Conservation (phyloP, 2,329 filamentous ascomycete genomes). For the Thelonectria blattea region DNA sequence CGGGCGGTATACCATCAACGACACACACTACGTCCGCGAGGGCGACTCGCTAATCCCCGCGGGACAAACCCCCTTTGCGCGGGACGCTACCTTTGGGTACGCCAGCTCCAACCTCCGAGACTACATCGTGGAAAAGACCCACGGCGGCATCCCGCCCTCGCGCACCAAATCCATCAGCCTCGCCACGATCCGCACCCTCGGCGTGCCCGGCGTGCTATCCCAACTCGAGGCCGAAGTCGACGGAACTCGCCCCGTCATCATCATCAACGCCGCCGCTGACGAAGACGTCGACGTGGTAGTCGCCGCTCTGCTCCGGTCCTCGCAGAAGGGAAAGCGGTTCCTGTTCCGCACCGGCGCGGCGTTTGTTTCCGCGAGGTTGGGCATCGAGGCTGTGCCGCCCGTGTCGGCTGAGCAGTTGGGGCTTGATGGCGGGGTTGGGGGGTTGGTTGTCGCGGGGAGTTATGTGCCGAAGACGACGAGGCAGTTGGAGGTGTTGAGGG, state of each 20-base stretch:
- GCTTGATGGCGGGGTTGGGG: slow-evolving; percentile 48
- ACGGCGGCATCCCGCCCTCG: too few species aligned
- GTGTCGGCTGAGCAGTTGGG: slow-evolving; percentile 53
- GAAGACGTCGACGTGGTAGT: slow-evolving; percentile 63
- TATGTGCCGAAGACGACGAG: slow-evolving; percentile 66
- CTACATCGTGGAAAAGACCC: too few species aligned
- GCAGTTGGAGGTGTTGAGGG: slow-evolving; percentile 53
- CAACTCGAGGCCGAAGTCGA: slow-evolving; percentile 60
- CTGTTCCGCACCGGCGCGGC: slow-evolving; percentile 50
- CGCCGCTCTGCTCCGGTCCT: slow-evolving; percentile 50
- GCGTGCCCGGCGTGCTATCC: slow-evolving; percentile 52
- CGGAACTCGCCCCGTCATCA: slow-evolving; percentile 44
- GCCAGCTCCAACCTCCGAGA: too few species aligned
- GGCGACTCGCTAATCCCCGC: too few species aligned
- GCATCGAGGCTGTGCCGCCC: slow-evolving; percentile 57
- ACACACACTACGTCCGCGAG: too few species aligned
- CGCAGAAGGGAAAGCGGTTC: slow-evolving; percentile 42
- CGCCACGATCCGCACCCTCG: too few species aligned
- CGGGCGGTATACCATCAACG: too few species aligned
- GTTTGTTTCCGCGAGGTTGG: too few species aligned
- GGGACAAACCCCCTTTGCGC: too few species aligned
- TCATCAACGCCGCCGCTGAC: slow-evolving; percentile 60
- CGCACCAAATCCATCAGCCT: too few species aligned
- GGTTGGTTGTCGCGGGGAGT: slow-evolving; percentile 61
- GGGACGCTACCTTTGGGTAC: too few species aligned